These are phyloP conservation scores for Gymnopilus junonius DNA, from an alignment of 768 basidiomycete genomes.

Conservation along the genomic window DNA sequence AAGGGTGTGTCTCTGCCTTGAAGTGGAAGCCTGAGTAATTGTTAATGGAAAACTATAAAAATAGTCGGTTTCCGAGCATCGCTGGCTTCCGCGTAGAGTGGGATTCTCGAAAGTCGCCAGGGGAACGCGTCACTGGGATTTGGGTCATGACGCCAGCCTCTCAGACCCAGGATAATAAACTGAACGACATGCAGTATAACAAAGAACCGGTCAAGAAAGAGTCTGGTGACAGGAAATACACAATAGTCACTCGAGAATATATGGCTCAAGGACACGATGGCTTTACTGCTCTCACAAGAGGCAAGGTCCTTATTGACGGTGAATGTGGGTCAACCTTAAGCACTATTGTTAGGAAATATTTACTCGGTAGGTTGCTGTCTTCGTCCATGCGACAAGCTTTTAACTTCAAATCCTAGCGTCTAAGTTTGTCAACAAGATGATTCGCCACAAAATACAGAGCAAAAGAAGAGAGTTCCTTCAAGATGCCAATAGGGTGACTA, in stretches of 20 bases:
- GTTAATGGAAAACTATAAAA: not conserved
- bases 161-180: constrained; percentile 31
- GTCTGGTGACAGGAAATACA: constrained; percentile 64
- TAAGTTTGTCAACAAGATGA: constrained; percentile 72
- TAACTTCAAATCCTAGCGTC: constrained; percentile 52
- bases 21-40: not conserved
- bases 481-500: constrained; percentile 39
- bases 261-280: constrained; percentile 88
- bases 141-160: constrained; percentile 52
- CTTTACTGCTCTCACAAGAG: constrained; percentile 66
- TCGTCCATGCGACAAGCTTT: not conserved
- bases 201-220: constrained; percentile 59
- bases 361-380: constrained; percentile 61
- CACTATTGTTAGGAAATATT: constrained; percentile 78
- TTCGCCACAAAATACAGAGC: constrained; percentile 37
- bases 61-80: constrained; percentile 86
- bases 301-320: constrained; percentile 76
- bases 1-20: constrained; percentile 59
- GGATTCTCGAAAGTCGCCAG: constrained; percentile 79
- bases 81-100: constrained; percentile 85
- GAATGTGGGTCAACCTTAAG: constrained; percentile 84
- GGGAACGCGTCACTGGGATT: constrained; percentile 74
- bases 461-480: constrained; percentile 40
- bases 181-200: constrained; percentile 38
- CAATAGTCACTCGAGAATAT: constrained; percentile 85